Evolutionary conservation across 805 yeast genomes (phyloP), one percentile per base, ranked within the genome.

Genomic region (Wickerhamiella galacta): DNA sequence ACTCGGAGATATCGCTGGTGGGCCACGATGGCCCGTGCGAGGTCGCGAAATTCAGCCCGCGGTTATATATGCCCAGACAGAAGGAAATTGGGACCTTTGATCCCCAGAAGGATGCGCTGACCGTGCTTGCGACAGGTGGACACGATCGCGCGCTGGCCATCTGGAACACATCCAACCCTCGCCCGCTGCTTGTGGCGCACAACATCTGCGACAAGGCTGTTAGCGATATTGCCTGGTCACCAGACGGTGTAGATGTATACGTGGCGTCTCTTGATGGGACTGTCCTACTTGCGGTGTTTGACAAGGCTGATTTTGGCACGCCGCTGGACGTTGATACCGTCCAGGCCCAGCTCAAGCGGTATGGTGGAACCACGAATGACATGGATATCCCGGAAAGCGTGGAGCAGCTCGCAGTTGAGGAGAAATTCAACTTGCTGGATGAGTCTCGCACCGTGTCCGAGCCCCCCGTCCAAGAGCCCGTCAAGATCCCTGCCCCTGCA

Each of bases 101-200:
- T 20, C 16, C 30, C 8, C 20, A 6, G 26, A 27, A 22, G 6
- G 40, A 32, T 12, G 33, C 42, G 10, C 45, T 44, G 15, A 75
- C 94, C 0, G 68, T 87, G 1, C 61, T 87, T n/a, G 95, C 95
- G 2, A 78, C 95, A 19, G 95, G 87, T 10, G 96, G 96, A 8
- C 96, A 87, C 54, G 98, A 87, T 54, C 73, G 80, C 46, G 68
- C 83, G 1, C 54, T 90, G 24, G 93, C 83, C 0, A 61, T 87
- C 4, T 87, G 98, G 98, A 74, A 73, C 46, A 87, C 94, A 0
- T 56, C 68, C 2, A 64, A 64, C 33, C 68, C 83, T 4, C 63
- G 80, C 31, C 96, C 98, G 1, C 53, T 90, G 31, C 65, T 79
- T 9, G 80, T 83, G 6, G 80, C 85, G 1, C 70, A 70, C 25